Evolutionary conservation across 1,284 basidiomycete species (phyloP), one percentile per base, ranked within the genome.

Genomic region (Ustilago shanxiensis): DNA sequence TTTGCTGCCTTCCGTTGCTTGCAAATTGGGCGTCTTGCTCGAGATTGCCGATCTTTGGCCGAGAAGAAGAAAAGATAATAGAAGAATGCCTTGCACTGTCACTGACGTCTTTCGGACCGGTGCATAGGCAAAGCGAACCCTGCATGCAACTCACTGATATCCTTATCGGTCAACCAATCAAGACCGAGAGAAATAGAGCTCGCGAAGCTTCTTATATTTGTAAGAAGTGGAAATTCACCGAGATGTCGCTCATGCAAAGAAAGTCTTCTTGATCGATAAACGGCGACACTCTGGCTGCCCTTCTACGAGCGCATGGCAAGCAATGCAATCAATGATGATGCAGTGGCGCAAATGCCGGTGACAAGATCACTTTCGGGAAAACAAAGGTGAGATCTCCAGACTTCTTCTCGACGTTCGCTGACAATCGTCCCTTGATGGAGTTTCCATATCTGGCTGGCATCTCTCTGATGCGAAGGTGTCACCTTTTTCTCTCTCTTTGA

Each of bases 221-320:
- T 39, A 44, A 50, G 41, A 37, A 24, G 33, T 44, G 22, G 18
- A 50, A 60, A 52, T 52, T 52, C 47, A 29, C 58, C 60, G 52
- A 35, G 33, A 64, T 53, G 54, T 65, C 54, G 45, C 39, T 59
- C 47, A 54, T 41, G 66, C 44, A 52, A 29, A n/a, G n/a, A 54
- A 26, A 39, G 37, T 16, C 49, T 26, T 28, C 22, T 49, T 24
- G 60, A 72, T 72, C 69, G 69, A 72, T 72, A 72, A 72, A 45
- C 62, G 52, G 31, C 16, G 29, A 31, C 49, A 50, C 50, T 52
- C 9, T n/a, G 41, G n/a, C n/a, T n/a, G n/a, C n/a, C 26, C 33
- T 33, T 1, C 8, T 4, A 33, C 6, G 31, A 50, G 49, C 49
- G 14, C 49, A n/a, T 28, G 22, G 22, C 41, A 22, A 44, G 41